Base-by-base conservation (phyloP, 768 basidiomycete genomes). In the Dentipellis sp. region DNA sequence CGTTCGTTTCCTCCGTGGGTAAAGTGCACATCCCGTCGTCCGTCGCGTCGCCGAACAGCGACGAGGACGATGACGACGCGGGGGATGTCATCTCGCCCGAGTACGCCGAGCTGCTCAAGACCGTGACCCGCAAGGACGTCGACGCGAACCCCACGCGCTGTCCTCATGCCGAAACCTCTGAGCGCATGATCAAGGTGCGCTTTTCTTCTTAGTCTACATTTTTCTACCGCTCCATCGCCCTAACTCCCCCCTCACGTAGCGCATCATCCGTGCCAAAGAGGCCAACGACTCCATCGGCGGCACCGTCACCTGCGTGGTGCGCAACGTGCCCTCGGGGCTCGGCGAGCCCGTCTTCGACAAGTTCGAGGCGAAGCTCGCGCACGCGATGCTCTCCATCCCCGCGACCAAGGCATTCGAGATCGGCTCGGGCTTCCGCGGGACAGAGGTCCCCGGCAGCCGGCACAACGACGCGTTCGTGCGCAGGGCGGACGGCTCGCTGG, bases 281-380 rank as follows among this genome's bases (percentile, higher is more conserved):
- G 78, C 82, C 2, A 74, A 82, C 54, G 97, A 99, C 74, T 98
- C 95, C 3, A 94, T 99, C 60, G 97, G 97, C 52, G 97, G 97
- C n/a, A 95, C 91, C 2, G 83, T 98, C 54, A 98, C 93, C 56
- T 98, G 97, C 68, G 91, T 98, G 39, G 89, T 99, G 63, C 88
- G 95, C 46, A 84, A 86, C 55, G 83, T 87, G 2, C 97, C 97
- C 48, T 73, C 86, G 17, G 97, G 97, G 8, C 82, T 98, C 29
- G 97, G 97, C 51, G 97, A 98, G 70, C 97, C 97, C 53, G 88
- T 91, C 52, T 98, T 99, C 71, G 94, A 99, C 80, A 98, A 98
- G 72, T 87, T 98, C 69, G 95, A 97, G 71, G 97, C 97, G 17
- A 81, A 81, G 59, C 84, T 99, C 58, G 95, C 82, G 11, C 97